These are phyloP conservation scores for Penicillium maclennaniae DNA, from an alignment of 495 filamentous ascomycete genomes.

Conservation along the genomic window DNA sequence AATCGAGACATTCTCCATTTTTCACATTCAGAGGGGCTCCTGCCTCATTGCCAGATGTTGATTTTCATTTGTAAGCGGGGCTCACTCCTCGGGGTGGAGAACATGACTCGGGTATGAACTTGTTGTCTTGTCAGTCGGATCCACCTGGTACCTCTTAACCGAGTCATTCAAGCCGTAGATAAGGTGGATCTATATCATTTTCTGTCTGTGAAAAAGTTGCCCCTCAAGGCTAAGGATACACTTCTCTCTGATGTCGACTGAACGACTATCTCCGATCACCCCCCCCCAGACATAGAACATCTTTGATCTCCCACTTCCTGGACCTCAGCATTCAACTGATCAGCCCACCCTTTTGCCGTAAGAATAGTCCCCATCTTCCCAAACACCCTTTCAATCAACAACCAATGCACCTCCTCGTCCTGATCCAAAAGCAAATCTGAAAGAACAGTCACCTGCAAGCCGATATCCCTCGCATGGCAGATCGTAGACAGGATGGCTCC, in stretches of 20 bases:
- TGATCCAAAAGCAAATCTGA: conserved; percentile 37
- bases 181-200: too few species aligned
- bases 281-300: too few species aligned
- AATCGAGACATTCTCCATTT: too few species aligned
- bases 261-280: too few species aligned
- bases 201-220: too few species aligned
- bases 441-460: conserved; percentile 34
- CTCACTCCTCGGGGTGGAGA: background rate
- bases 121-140: background rate
- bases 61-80: too few species aligned
- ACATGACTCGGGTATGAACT: background rate
- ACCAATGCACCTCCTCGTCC: conserved; percentile 29
- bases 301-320: too few species aligned
- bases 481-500: conserved; percentile 42
- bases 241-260: too few species aligned
- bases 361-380: conserved; percentile 22
- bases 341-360: conserved; percentile 16
- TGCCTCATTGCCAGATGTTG: too few species aligned
- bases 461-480: conserved; percentile 33
- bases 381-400: conserved; percentile 37
- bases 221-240: too few species aligned
- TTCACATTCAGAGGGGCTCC: too few species aligned
- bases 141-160: background rate
- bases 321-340: background rate
- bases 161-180: too few species aligned